phyloP scores from a whole-genome alignment of 768 basidiomycete species.

The Trametes coccinea region DNA sequence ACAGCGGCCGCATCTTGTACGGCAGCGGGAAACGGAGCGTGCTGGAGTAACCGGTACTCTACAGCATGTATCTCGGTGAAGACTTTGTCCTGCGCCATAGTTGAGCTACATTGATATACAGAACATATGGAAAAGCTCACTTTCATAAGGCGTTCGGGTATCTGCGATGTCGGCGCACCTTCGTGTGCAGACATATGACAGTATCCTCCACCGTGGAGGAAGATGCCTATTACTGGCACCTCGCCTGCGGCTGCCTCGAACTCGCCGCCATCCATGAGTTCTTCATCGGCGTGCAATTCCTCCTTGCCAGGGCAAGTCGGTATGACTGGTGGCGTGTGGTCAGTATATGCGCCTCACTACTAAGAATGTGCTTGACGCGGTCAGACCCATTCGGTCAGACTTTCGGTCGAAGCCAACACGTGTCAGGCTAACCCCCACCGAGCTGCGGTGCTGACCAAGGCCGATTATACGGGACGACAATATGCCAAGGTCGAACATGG shows the following conservation, averaged over 20 bases:
- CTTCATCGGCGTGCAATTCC: neutral
- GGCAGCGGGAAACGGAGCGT: constrained; percentile 54
- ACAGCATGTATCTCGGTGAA: constrained; percentile 43
- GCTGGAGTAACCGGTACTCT: constrained; percentile 54
- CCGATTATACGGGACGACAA: too few relatives aligned
- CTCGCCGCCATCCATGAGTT: constrained; percentile 18
- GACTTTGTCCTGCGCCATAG: constrained; percentile 28
- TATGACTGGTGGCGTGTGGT: constrained; percentile 5
- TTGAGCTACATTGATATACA: too few relatives aligned
- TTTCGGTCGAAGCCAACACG: too few relatives aligned
- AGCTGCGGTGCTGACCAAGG: too few relatives aligned
- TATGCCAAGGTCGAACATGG: too few relatives aligned
- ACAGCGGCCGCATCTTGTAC: constrained; percentile 54
- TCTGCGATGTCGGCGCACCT: constrained; percentile 45
- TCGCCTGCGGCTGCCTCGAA: constrained; percentile 32
- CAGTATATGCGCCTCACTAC: neutral
- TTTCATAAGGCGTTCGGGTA: constrained; percentile 48
- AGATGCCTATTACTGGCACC: constrained; percentile 45
- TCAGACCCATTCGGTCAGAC: too few relatives aligned
- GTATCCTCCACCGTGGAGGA: constrained; percentile 57
- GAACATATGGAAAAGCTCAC: constrained; percentile 25
- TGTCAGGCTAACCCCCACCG: too few relatives aligned
- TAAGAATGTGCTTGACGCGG: too few relatives aligned
- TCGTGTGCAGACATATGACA: constrained; percentile 61
- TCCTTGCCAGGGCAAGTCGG: neutral